Evolutionary conservation across 2,329 filamentous ascomycete species (phyloP).

Genomic region (Herpotrichia juniperi): DNA sequence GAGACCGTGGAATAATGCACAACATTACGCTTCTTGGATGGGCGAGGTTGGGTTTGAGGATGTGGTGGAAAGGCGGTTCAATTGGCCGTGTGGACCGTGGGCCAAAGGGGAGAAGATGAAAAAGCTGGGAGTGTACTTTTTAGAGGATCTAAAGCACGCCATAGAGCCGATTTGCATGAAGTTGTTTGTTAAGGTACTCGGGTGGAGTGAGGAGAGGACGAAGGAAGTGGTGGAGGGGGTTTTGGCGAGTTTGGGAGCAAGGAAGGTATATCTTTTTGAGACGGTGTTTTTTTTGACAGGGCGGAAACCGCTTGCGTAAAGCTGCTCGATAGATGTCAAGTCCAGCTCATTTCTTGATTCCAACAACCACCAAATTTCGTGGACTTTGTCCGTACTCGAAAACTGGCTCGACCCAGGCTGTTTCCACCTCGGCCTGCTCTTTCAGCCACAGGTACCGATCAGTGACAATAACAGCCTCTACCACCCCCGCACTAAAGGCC

Average conservation of each 20-base stretch:
- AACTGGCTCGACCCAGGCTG: conserved; percentile 90
- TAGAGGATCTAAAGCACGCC: conserved; percentile 29
- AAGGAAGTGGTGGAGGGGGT: conserved; percentile 15
- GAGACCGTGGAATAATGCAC: conserved; percentile 45
- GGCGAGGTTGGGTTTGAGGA: conserved; percentile 52
- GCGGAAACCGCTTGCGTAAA: conserved; percentile 13
- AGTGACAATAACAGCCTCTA: conserved; percentile 87
- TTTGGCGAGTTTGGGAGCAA: conserved; percentile 14
- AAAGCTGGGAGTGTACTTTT: conserved; percentile 48
- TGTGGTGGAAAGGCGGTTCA: conserved; percentile 40
- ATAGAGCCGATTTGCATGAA: conserved; percentile 22
- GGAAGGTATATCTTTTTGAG: conserved; percentile 21
- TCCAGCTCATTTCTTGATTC: conserved; percentile 69
- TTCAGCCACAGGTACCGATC: conserved; percentile 88
- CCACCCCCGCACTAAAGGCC: conserved; percentile 89
- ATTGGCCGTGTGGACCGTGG: conserved; percentile 51
- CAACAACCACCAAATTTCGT: conserved; percentile 90
- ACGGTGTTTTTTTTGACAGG: conserved; percentile 21
- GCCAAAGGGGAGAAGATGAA: conserved; percentile 53
- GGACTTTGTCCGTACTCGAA: conserved; percentile 89
- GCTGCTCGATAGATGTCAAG: neutral
- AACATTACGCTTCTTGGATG: conserved; percentile 47
- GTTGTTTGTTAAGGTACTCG: conserved; percentile 22
- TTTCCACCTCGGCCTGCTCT: conserved; percentile 73
- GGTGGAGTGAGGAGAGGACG: conserved; percentile 23